These are phyloP conservation scores for Amauroascus verrucosus DNA, from an alignment of 2,329 filamentous ascomycete species.

Conservation along the genomic window DNA sequence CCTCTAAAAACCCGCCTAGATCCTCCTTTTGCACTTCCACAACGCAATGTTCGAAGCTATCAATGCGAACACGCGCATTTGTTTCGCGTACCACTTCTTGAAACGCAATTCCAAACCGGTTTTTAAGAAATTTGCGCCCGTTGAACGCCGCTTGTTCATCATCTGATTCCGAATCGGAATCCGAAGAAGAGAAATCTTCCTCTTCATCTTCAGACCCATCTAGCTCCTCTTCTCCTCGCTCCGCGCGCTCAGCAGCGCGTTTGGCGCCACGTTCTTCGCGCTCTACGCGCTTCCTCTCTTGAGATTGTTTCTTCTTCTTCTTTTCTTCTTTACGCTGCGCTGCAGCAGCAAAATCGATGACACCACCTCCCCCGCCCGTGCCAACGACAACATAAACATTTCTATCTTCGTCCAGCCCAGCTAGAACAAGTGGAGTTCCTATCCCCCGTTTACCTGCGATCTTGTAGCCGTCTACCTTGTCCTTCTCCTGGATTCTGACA, in stretches of 20 bases:
- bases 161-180: slow-evolving; percentile 39
- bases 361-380: slow-evolving; percentile 74
- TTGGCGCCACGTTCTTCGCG: slow-evolving; percentile 53
- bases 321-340: slow-evolving; percentile 57
- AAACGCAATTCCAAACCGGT: slow-evolving; percentile 89
- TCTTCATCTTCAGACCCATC: slow-evolving; percentile 57
- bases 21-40: slow-evolving; percentile 98
- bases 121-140: slow-evolving; percentile 60
- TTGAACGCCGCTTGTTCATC: slow-evolving; percentile 38
- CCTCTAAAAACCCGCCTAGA: slow-evolving; percentile 78
- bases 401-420: slow-evolving; percentile 73
- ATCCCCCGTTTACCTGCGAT: slow-evolving; percentile 31
- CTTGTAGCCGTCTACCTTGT: slow-evolving; percentile 59
- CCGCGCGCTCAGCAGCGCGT: slow-evolving; percentile 43
- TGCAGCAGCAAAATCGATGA: slow-evolving; percentile 55
- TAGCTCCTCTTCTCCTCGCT: slow-evolving; percentile 48
- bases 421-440: slow-evolving; percentile 79
- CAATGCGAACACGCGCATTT: slow-evolving; percentile 76
- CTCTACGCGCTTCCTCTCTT: slow-evolving; percentile 53
- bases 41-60: slow-evolving; percentile 95
- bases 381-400: slow-evolving; percentile 90
- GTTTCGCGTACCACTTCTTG: slow-evolving; percentile 91
- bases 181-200: slow-evolving; percentile 39
- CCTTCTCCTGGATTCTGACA: slow-evolving; percentile 76
- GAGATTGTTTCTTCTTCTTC: slow-evolving; percentile 53